Evolutionary conservation across 768 basidiomycete genomes (phyloP).

Genomic region (Suillus decipiens): DNA sequence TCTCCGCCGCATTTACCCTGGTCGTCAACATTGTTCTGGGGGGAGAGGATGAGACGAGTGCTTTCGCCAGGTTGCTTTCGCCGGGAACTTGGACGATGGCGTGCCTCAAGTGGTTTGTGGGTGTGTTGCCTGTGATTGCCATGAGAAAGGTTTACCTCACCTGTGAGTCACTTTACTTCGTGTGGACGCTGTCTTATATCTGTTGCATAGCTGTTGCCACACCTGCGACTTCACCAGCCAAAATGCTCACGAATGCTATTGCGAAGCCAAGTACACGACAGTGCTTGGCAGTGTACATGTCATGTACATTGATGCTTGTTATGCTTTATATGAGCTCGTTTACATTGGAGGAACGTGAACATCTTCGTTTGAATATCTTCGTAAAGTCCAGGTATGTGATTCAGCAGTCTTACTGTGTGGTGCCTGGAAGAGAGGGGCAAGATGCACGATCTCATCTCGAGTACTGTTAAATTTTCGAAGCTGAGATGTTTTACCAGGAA

Average conservation of each 20-base stretch:
- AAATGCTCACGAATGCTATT: slow-evolving; percentile 46
- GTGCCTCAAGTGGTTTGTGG: slow-evolving; percentile 47
- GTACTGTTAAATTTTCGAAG: not conserved
- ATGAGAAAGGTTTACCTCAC: slow-evolving; percentile 60
- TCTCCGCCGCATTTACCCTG: slow-evolving; percentile 52
- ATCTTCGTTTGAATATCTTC: slow-evolving; percentile 54
- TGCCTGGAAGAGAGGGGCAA: slow-evolving; percentile 16
- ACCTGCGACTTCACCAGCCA: slow-evolving; percentile 52
- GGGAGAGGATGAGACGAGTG: slow-evolving; percentile 17
- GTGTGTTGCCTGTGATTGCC: slow-evolving; percentile 58
- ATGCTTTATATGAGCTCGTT: slow-evolving; percentile 44
- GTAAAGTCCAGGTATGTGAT: slow-evolving; percentile 60
- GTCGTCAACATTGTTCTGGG: slow-evolving; percentile 37
- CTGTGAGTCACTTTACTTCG: slow-evolving; percentile 41
- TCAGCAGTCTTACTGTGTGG: not conserved
- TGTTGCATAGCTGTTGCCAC: slow-evolving; percentile 45
- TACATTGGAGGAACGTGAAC: slow-evolving; percentile 29
- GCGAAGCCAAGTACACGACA: slow-evolving; percentile 48
- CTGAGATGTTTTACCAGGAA: slow-evolving; percentile 44
- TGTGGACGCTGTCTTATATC: not conserved
- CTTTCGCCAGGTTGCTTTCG: slow-evolving; percentile 40
- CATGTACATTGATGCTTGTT: slow-evolving; percentile 48
- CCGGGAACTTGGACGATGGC: slow-evolving; percentile 47
- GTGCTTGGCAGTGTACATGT: slow-evolving; percentile 46
- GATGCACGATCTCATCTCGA: not conserved